phyloP scores from a whole-genome alignment of 345 rosid genomes.

The Litchi chinensis region DNA sequence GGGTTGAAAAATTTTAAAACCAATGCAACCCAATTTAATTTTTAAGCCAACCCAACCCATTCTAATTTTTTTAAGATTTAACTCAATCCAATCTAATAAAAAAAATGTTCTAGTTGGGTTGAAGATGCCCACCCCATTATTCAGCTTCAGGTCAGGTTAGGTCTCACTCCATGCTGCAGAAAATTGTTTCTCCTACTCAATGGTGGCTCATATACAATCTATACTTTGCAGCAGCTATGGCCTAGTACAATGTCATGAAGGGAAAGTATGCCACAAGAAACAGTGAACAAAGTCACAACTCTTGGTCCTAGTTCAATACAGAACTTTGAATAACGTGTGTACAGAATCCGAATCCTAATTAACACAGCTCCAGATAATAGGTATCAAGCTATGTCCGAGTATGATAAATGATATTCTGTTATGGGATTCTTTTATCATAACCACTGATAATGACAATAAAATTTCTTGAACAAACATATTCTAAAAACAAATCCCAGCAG shows the following conservation, averaged over 20 bases:
- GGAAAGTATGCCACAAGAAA: not conserved
- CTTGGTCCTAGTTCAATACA: not conserved
- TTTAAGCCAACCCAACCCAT: too few species aligned
- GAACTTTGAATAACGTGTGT: too few species aligned
- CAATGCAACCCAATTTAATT: too few species aligned
- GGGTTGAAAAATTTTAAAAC: too few species aligned
- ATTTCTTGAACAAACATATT: not conserved
- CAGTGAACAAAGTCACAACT: not conserved
- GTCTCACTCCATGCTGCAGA: not conserved
- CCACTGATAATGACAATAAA: not conserved
- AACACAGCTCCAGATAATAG: not conserved
- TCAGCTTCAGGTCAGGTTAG: not conserved
- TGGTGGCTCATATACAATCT: not conserved
- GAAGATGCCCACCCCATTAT: too few species aligned
- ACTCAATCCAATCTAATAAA: too few species aligned
- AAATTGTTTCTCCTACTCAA: not conserved
- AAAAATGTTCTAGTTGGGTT: too few species aligned
- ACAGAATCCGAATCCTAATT: not conserved
- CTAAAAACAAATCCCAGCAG: conserved; percentile 8
- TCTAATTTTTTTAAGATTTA: too few species aligned
- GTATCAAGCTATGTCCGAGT: not conserved
- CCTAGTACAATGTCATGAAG: not conserved
- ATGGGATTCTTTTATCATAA: not conserved
- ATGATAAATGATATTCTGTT: not conserved
- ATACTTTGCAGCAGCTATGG: not conserved